Base-by-base conservation (phyloP, 2,329 filamentous ascomycete species). In the Aspergillus carbonarius region DNA sequence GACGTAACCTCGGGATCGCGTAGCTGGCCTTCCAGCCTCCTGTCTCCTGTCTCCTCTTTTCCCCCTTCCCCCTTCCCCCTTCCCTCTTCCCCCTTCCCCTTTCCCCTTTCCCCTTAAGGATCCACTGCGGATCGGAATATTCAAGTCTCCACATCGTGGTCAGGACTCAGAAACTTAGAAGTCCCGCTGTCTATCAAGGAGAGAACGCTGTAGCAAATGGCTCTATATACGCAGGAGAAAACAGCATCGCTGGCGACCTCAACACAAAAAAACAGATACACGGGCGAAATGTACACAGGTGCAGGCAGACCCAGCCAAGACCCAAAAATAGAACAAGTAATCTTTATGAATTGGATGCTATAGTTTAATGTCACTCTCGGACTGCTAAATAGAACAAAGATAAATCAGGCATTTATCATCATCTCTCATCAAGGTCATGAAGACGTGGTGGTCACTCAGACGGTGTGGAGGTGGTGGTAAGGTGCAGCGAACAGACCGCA, bases 341-440 rank as follows among this genome's bases (percentile, higher is more conserved):
- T 59, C 60, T 66, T 60, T 60, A 63, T 71, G 68, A 65, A 72
- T 72, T 70, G 60, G 63, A 68, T 66, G 64, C 68, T 71, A 72
- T 69, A 68, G 56, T 66, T 61, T 66, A 66, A 62, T 69, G 70
- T 70, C 68, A 69, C 63, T 72, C 49, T 68, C 48, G 55, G 57
- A 64, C 60, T 60, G 60, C 67, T 70, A 73, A 74, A 73, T 71
- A 54, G 61, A 70, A 70, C 63, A 70, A 59, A 51, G 60, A 61
- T 48, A 70, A 67, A 70, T 64, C 63, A 72, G 67, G 71, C 69
- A 74, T 73, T 72, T 72, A 74, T 75, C 74, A 75, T 76, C 74
- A 76, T 76, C 74, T 74, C 74, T 76, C 74, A 75, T 76, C 74
- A 76, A 67, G 70, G 74, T 75, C 73, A 67, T 76, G 60, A 75